Evolutionary conservation across 768 basidiomycete genomes (phyloP), one percentile per base, ranked within the genome.

Genomic region (Dacryopinax primogenitus): DNA sequence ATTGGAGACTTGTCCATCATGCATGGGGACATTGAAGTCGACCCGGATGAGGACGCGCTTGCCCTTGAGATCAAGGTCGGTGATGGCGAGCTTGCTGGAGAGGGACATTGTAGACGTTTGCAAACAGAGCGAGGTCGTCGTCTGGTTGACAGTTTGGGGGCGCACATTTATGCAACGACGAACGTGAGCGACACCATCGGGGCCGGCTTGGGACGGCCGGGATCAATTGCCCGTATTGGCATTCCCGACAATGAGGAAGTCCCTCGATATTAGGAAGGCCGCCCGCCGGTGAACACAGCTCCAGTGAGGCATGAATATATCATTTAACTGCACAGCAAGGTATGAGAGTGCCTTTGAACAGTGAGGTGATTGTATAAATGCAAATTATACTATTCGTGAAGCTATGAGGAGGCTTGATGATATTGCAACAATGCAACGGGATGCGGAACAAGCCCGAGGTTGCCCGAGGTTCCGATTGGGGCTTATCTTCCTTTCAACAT

Each of bases 11-110:
- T 86, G 86, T 62, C 87, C 88, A 73, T 91, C 87, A 71, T 87
- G 83, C 78, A 91, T 86, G 68, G 92, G 92, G 67, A 95, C 92
- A 74, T 95, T 95, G 80, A 95, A 95, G 80, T 95, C 92, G 69
- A 94, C 93, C 70, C 92, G 88, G 73, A 95, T 90, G 73, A 95
- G 87, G 70, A 93, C 90, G 69, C 90, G 88, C 76, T 89, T 92
- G 72, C 80, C 87, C 69, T 84, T 84, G 81, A 97, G 85, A 70
- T 87, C 83, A 73, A 95, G 79, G 77, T 98, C 95, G 67, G 86
- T 88, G 77, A 98, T 90, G 67, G 89, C 83, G 70, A 98, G 84
- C 77, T 97, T 98, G 79, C 87, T 92, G 28, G 94, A 86, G 75
- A 98, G 87, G 66, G 93, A 96, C 94, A 97, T 86, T 70, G 73